These are phyloP conservation scores for Epichloe gansuensis DNA, from an alignment of 2,329 filamentous ascomycete genomes.

Conservation along the genomic window DNA sequence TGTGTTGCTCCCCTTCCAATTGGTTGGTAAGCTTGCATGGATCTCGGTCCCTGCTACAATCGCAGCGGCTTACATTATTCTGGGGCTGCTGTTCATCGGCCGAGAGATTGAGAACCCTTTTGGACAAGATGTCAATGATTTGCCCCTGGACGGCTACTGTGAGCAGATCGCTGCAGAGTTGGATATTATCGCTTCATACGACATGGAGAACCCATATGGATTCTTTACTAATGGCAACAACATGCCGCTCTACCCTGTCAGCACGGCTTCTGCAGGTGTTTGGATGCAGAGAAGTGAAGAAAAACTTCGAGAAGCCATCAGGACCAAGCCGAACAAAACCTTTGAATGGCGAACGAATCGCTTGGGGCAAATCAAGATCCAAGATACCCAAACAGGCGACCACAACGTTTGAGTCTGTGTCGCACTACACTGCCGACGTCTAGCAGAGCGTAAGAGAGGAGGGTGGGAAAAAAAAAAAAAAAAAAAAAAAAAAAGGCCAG, in stretches of 20 bases:
- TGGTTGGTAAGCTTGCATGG: constrained; percentile 52
- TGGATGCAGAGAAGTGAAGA: constrained; percentile 31
- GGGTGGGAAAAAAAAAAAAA: too few species aligned
- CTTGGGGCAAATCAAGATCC: background rate
- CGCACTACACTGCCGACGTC: background rate
- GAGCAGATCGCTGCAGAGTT: constrained; percentile 62
- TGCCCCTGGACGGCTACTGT: constrained; percentile 67
- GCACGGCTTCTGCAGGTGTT: constrained; percentile 22
- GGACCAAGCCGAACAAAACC: constrained; percentile 25
- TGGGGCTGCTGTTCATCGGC: constrained; percentile 62
- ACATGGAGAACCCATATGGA: constrained; percentile 19
- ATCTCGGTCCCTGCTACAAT: constrained; percentile 68
- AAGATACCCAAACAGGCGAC: background rate
- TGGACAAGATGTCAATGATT: constrained; percentile 71
- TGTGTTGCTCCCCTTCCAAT: constrained; percentile 69
- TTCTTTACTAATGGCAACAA: constrained; percentile 28
- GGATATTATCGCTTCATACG: constrained; percentile 54
- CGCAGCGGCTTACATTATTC: constrained; percentile 67
- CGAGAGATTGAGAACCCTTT: constrained; percentile 80
- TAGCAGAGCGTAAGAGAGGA: too few species aligned
- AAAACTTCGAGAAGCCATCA: constrained; percentile 26
- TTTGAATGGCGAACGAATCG: constrained; percentile 20
- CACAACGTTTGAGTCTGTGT: constrained; percentile 1
- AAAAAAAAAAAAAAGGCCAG: too few species aligned
- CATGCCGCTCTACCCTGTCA: constrained; percentile 45